Conservation (phyloP, 2,329 filamentous ascomycete genomes). For the Lasiodiplodia sp. region DNA sequence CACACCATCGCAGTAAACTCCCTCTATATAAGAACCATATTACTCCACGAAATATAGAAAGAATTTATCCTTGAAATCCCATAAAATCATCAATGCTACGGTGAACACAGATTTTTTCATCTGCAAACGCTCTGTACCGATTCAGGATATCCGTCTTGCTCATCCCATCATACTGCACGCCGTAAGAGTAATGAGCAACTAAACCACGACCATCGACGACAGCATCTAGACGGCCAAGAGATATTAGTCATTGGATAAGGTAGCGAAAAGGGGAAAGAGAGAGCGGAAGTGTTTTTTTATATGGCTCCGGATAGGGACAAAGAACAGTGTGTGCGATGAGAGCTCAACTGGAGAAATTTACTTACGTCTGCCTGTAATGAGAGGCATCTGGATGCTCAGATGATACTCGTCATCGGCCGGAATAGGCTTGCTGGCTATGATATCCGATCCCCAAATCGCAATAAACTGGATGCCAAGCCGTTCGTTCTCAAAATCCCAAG, state of each 20-base stretch:
- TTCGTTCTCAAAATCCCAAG: constrained; percentile 58
- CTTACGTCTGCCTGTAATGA: constrained; percentile 48
- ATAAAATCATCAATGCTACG: not conserved
- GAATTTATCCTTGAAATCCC: no score
- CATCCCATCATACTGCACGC: not conserved
- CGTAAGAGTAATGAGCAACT: constrained; percentile 17
- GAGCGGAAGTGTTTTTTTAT: no score
- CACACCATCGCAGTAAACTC: no score
- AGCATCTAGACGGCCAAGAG: not conserved
- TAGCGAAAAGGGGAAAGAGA: no score
- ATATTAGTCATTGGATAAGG: not conserved
- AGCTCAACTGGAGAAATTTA: not conserved
- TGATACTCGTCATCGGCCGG: constrained; percentile 57
- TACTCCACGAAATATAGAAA: no score
- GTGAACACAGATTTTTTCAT: constrained; percentile 18
- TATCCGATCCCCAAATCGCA: constrained; percentile 60
- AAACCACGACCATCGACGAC: constrained; percentile 19
- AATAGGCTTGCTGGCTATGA: constrained; percentile 53
- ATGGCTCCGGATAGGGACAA: not conserved
- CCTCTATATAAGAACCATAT: no score
- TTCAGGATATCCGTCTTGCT: constrained; percentile 20
- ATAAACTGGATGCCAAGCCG: constrained; percentile 63
- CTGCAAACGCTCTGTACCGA: constrained; percentile 11
- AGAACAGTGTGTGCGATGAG: no score
- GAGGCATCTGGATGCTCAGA: constrained; percentile 49